Evolutionary conservation across 495 filamentous ascomycete species (phyloP), one percentile per base, ranked within the genome.

Genomic region (Paragyromitra xinjiangensis): DNA sequence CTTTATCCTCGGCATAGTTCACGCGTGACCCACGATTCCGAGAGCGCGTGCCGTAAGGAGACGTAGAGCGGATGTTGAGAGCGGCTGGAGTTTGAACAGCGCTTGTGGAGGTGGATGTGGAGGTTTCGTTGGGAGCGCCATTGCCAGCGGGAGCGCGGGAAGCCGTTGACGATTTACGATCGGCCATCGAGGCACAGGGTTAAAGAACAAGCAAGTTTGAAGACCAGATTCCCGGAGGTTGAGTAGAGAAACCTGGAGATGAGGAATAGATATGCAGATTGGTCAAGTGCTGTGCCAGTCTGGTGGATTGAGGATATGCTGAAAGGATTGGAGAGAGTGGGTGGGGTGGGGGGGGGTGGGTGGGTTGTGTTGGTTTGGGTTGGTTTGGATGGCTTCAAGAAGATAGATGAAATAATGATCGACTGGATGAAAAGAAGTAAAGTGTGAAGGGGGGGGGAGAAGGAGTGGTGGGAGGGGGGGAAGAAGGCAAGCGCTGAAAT

Each of bases 1-100:
- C 95, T 82, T 91, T 92, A 84, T 99, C 96, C 85, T 99, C 95
- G 40, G 95, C 96, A 84, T 99, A 99, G 83, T 99, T 99, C 61
- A 91, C 90, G 75, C 95, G 92, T 73, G 92, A 93, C 51, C 91
- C 92, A 73, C 94, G 90, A 82, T 96, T 97, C 83, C 95, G 91
- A 71, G 95, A 99, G 78, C 95, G 92, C 77, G 96, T 99, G 74
- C 95, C 95, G 83, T 99, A 98, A 24, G 93, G 92, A 61, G 92
- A 91, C 7, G 90, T 76, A 40, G 81, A 81, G 39, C 81, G 81
- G 58, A 81, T 64, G 68, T 81, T 81, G 39, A 56, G 34, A 50
- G 76, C 48, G 22, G 75, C 63, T 59, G 74, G 69, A 7, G 77
- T 44, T 65, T 79, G 77, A 42, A 29, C 44, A 51, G 51, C 29